Percentiles rank a stretch among this genome's conserved stretches.
Evolutionary conservation across 1,139 yeast genomes (phyloP).

Genomic region (Arxiozyma heterogenica): DNA sequence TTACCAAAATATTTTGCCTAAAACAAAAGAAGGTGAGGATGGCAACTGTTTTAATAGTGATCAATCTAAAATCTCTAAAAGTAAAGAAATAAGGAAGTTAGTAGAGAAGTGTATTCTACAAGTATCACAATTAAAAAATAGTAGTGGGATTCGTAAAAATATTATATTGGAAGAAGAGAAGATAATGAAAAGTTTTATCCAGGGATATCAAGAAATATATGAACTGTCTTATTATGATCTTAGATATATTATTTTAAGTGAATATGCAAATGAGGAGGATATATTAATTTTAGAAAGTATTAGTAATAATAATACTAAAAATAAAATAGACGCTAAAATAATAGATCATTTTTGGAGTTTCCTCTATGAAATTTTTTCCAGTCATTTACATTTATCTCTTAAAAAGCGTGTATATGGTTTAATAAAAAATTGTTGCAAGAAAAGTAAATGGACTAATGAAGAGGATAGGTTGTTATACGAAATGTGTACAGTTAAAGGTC

Average conservation of each 20-base stretch:
- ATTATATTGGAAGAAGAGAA: not conserved
- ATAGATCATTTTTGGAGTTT: conserved; percentile 85
- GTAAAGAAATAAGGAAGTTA: not conserved
- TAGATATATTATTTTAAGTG: not conserved
- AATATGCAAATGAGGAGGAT: conserved; percentile 5
- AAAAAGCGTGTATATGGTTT: conserved; percentile 85
- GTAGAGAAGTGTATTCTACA: not conserved
- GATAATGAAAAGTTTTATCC: too few species aligned
- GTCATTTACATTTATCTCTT: conserved; percentile 74
- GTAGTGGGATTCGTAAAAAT: not conserved
- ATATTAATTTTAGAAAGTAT: conserved; percentile 5
- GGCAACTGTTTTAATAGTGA: not conserved
- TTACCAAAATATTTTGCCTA: not conserved
- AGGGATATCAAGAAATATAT: not conserved
- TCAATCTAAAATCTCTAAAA: not conserved
- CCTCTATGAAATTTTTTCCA: conserved; percentile 64
- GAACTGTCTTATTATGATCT: not conserved
- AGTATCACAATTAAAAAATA: not conserved
- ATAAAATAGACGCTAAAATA: conserved; percentile 32
- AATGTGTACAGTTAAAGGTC: conserved; percentile 44
- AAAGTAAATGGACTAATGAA: conserved; percentile 82
- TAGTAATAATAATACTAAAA: conserved; percentile 3
- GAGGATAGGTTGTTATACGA: conserved; percentile 61
- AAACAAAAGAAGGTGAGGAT: not conserved
- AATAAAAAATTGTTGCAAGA: conserved; percentile 70